Base-by-base conservation (phyloP, 345 rosid species). In the Salix viminalis region DNA sequence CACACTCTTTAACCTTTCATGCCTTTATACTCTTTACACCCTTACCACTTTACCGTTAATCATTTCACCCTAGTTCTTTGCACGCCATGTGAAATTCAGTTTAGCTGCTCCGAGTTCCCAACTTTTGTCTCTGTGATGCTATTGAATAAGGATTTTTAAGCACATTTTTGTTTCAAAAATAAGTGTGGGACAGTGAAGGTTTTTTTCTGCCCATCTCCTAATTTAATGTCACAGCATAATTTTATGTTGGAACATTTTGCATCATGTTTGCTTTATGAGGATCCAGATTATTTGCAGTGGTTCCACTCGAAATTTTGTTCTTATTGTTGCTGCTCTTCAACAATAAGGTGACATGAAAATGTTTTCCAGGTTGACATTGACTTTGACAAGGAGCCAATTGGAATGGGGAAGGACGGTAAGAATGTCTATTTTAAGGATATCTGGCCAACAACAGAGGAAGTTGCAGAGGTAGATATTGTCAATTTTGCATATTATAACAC, bases 391-490 rank as follows among this genome's bases (percentile, higher is more conserved):
- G 95, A 96, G 85, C 99, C 99, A 58, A 88, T 96, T 84, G 98
- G 99, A 80, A 87, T 71, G 7, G 91, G 93, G 64, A 94, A 96
- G 88, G 93, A 87, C 75, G 99, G 99, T 24, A 88, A 89, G 83
- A 78, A 77, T 67, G 86, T 96, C 69, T 96, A 84, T 83, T 87
- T 96, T 80, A 92, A 65, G 87, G 99, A 96, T 75, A 89, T 96
- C 84, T 96, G 99, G 99, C 99, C 99, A 65, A 77, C 98, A 11
- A 85, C 91, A 0, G 91, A 91, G 65, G 99, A 96, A 91, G 81
- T 96, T 72, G 95, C 98, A 65, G 88, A 94, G 98, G 99, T 96
- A 84, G 54, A 50, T 26, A 37, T n/a, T 70, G 32, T 69, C 67
- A 18, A 36, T 30, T 64, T 41, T 74, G 64, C 28, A 70, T 73